Evolutionary conservation across 1,284 basidiomycete genomes (phyloP).

Genomic region (Salmacisia buchloeana): DNA sequence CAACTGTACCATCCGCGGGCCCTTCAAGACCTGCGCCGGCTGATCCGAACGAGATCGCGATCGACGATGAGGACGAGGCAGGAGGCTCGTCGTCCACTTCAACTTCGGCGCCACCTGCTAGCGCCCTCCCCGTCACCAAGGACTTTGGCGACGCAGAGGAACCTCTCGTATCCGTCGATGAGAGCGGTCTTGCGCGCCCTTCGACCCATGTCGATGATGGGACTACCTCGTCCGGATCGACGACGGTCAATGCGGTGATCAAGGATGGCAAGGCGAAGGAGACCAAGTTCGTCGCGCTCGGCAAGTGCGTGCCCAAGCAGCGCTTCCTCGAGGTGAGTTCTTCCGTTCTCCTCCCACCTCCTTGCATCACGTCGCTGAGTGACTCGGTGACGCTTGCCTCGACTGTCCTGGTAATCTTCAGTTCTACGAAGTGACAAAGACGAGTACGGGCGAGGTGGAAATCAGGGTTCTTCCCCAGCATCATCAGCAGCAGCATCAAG

Average conservation of each 20-base stretch:
- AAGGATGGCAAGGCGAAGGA: background rate
- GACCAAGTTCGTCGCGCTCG: conserved; percentile 83
- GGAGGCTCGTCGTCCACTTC: too few species aligned
- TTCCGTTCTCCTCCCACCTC: background rate
- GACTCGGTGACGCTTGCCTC: background rate
- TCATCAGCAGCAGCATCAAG: too few species aligned
- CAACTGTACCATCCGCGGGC: too few species aligned
- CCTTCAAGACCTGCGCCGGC: too few species aligned
- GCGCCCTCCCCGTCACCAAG: background rate
- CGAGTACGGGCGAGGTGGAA: too few species aligned
- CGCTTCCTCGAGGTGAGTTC: conserved; percentile 66
- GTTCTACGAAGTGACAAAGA: background rate
- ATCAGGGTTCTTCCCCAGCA: too few species aligned
- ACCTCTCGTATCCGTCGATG: background rate
- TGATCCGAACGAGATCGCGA: too few species aligned
- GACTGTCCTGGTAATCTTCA: background rate
- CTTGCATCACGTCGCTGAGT: background rate
- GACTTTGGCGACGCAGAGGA: conserved; percentile 6
- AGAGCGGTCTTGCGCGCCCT: background rate
- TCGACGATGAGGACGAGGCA: too few species aligned
- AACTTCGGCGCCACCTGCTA: background rate
- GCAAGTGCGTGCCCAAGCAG: conserved; percentile 78
- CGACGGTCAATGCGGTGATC: background rate
- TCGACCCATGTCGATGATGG: background rate
- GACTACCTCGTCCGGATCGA: background rate